Evolutionary conservation across 73 alveolate genomes (phyloP).

Genomic region (Uronychia setigera): DNA sequence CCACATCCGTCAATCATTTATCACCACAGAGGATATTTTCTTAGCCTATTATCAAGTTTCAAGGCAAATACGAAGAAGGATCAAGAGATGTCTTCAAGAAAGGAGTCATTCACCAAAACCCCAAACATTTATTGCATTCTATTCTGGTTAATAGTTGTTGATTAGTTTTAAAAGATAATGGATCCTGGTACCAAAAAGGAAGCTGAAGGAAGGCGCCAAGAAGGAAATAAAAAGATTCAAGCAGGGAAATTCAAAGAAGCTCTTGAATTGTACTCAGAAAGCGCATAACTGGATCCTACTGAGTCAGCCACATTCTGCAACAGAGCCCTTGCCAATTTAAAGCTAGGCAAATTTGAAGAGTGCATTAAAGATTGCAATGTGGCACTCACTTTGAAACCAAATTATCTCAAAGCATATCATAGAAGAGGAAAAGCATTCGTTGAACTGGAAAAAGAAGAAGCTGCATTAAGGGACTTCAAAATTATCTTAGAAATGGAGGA

Average conservation of each 20-base stretch:
- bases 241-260: slow-evolving; percentile 81
- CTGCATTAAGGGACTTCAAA: slow-evolving; percentile 89
- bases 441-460: slow-evolving; percentile 73
- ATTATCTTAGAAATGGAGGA: slow-evolving; percentile 79
- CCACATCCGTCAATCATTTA: no score
- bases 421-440: slow-evolving; percentile 93
- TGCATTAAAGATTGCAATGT: slow-evolving; percentile 91
- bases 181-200: slow-evolving; percentile 58
- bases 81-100: no score
- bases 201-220: slow-evolving; percentile 85
- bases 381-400: slow-evolving; percentile 85
- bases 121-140: no score
- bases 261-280: slow-evolving; percentile 80
- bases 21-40: no score
- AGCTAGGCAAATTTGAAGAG: slow-evolving; percentile 74
- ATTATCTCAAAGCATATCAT: slow-evolving; percentile 89
- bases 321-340: slow-evolving; percentile 88
- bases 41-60: no score
- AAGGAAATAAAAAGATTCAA: slow-evolving; percentile 91
- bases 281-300: slow-evolving; percentile 76
- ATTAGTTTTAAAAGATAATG: no score
- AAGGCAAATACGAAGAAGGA: no score
- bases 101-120: no score
- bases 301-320: slow-evolving; percentile 89
- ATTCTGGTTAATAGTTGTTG: no score